phyloP scores from a whole-genome alignment of 768 basidiomycete species.

The Boletus rubroflammeus region DNA sequence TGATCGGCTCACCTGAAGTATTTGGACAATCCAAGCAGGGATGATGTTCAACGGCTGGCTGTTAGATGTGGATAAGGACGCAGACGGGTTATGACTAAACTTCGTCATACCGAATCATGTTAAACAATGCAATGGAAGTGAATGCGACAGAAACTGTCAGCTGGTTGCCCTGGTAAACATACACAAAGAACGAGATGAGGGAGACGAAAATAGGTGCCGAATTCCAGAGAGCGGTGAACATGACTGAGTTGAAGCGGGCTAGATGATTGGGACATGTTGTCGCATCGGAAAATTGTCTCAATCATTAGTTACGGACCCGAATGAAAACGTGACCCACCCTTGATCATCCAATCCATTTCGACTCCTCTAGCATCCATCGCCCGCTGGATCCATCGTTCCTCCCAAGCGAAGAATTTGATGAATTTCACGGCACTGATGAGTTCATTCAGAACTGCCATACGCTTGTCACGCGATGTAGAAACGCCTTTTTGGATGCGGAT shows the following conservation, averaged over 20 bases:
- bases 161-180: constrained; percentile 66
- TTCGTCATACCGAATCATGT: constrained; percentile 64
- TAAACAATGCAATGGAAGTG: constrained; percentile 83
- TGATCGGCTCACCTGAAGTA: constrained; percentile 48
- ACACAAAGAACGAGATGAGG: constrained; percentile 73
- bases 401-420: constrained; percentile 45
- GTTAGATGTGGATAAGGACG: neutral
- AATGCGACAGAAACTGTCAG: constrained; percentile 80
- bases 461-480: constrained; percentile 36
- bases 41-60: constrained; percentile 75
- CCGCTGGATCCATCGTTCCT: constrained; percentile 42
- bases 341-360: constrained; percentile 78
- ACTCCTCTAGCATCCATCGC: constrained; percentile 48
- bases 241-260: constrained; percentile 69
- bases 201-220: constrained; percentile 78
- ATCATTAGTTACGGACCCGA: neutral
- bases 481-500: constrained; percentile 36
- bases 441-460: constrained; percentile 45
- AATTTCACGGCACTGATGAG: constrained; percentile 39
- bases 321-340: constrained; percentile 40
- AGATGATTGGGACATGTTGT: neutral
- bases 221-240: constrained; percentile 72
- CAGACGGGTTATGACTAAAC: neutral
- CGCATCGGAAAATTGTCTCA: neutral
- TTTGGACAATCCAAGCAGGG: constrained; percentile 73